Percentiles rank a stretch among this genome's conserved stretches.
phyloP scores from a whole-genome alignment of 352 stramenopile species.

The Phytophthora pistaciae region DNA sequence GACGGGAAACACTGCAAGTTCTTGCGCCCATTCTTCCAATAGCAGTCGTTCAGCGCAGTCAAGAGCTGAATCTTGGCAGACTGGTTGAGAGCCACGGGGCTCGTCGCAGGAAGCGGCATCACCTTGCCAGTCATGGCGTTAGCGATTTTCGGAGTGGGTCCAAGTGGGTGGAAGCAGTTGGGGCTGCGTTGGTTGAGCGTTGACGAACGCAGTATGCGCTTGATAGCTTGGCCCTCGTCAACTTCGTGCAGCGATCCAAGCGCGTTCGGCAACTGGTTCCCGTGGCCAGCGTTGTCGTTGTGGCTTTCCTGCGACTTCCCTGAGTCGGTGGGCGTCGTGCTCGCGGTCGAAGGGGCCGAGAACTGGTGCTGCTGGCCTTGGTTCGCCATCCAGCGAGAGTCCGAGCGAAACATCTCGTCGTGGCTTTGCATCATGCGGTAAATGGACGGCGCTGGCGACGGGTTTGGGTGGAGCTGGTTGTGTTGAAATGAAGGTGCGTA shows the following conservation, averaged over 20 bases:
- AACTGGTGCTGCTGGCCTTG: conserved; percentile 18
- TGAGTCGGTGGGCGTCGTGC: conserved; percentile 10
- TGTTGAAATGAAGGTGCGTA: conserved; percentile 31
- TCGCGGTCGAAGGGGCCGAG: conserved; percentile 14
- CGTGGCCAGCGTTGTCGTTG: conserved; percentile 3
- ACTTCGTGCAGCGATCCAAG: conserved; percentile 4
- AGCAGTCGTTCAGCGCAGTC: conserved; percentile 74
- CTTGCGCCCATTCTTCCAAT: conserved; percentile 93
- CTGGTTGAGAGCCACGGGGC: conserved; percentile 10
- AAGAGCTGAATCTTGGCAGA: conserved; percentile 53
- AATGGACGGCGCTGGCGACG: conserved; percentile 13
- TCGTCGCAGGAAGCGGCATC: conserved; percentile 13
- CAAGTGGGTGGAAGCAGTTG: not conserved
- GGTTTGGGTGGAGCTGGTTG: conserved; percentile 11
- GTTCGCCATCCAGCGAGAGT: conserved; percentile 26
- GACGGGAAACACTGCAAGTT: conserved; percentile 91
- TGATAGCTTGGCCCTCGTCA: conserved; percentile 20
- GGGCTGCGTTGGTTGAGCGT: conserved; percentile 18
- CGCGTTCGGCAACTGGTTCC: conserved; percentile 5
- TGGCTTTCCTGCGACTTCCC: not conserved
- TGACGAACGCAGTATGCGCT: conserved; percentile 30
- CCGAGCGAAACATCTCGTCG: conserved; percentile 9
- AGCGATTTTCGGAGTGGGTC: conserved; percentile 5
- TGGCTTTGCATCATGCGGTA: conserved; percentile 31
- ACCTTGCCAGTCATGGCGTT: conserved; percentile 11